Evolutionary conservation across 129 eudicot genomes (phyloP).

Genomic region (Chrysanthemum makinoi): DNA sequence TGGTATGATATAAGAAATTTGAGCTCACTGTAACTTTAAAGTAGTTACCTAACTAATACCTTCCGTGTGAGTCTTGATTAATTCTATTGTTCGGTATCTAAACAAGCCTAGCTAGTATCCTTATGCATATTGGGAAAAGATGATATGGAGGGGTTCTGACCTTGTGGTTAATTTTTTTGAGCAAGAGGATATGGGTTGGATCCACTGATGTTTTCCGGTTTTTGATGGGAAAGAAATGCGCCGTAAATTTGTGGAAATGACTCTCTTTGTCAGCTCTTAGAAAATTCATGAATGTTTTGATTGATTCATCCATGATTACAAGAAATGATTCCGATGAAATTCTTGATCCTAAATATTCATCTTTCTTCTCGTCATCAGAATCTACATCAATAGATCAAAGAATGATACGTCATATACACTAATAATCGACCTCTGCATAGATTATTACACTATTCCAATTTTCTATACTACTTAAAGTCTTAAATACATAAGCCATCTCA

Average conservation of each 20-base stretch:
- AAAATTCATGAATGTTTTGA: conserved; percentile 86
- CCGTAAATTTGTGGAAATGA: conserved; percentile 55
- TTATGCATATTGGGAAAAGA: not conserved
- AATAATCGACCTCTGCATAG: not conserved
- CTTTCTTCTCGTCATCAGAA: conserved; percentile 56
- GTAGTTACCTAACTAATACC: too few species aligned
- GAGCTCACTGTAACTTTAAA: too few species aligned
- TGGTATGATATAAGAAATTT: too few species aligned
- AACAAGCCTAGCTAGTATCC: too few species aligned
- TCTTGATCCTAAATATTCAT: conserved; percentile 59
- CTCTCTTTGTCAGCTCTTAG: conserved; percentile 76
- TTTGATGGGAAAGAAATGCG: conserved; percentile 44
- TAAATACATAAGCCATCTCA: too few species aligned
- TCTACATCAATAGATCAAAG: conserved; percentile 23
- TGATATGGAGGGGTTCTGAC: conserved; percentile 21
- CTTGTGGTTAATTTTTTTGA: conserved; percentile 75
- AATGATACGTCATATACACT: not conserved
- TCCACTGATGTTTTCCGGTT: conserved; percentile 62
- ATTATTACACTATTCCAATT: not conserved
- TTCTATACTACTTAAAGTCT: too few species aligned
- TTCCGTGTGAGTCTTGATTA: too few species aligned
- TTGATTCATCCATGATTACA: conserved; percentile 75
- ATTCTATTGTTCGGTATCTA: too few species aligned
- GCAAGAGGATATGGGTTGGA: conserved; percentile 55
- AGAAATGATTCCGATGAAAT: conserved; percentile 70